phyloP scores from a whole-genome alignment of 257 asterid species.

The Misopates orontium region DNA sequence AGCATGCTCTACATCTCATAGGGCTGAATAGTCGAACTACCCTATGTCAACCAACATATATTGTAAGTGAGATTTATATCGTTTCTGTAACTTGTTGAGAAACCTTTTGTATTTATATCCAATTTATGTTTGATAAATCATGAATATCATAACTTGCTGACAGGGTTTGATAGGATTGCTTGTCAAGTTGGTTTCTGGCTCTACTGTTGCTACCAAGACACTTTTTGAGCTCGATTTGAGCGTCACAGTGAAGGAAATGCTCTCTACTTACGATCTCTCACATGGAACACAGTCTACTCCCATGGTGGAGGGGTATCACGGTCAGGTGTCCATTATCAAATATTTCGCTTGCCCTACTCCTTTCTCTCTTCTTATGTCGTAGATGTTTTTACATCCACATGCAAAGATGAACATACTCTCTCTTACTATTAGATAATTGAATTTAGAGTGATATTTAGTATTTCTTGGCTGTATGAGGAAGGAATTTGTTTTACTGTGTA shows the following conservation, averaged over 20 bases:
- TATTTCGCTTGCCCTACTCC: conserved; percentile 13
- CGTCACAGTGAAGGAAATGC: conserved; percentile 64
- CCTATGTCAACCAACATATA: conserved; percentile 59
- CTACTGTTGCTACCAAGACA: conserved; percentile 69
- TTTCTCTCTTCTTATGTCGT: conserved; percentile 4
- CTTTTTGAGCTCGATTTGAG: conserved; percentile 81
- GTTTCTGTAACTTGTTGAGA: conserved; percentile 11
- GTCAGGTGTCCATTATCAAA: conserved; percentile 51
- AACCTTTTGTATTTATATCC: not conserved
- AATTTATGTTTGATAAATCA: conserved; percentile 20
- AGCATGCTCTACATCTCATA: conserved; percentile 69
- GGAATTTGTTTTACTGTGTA: not conserved
- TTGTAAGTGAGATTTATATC: conserved; percentile 55
- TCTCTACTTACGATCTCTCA: conserved; percentile 53
- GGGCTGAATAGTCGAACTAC: conserved; percentile 72
- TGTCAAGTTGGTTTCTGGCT: conserved; percentile 75
- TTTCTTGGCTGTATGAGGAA: not conserved
- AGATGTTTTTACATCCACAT: not conserved
- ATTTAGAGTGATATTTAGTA: not conserved
- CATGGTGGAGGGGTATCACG: conserved; percentile 61
- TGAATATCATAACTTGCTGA: conserved; percentile 28
- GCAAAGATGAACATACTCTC: not conserved
- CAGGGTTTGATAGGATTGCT: conserved; percentile 93
- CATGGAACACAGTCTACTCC: conserved; percentile 61
- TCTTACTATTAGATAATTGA: not conserved